Base-by-base conservation (phyloP, 495 filamentous ascomycete genomes). In the Penicillium diatomitis region DNA sequence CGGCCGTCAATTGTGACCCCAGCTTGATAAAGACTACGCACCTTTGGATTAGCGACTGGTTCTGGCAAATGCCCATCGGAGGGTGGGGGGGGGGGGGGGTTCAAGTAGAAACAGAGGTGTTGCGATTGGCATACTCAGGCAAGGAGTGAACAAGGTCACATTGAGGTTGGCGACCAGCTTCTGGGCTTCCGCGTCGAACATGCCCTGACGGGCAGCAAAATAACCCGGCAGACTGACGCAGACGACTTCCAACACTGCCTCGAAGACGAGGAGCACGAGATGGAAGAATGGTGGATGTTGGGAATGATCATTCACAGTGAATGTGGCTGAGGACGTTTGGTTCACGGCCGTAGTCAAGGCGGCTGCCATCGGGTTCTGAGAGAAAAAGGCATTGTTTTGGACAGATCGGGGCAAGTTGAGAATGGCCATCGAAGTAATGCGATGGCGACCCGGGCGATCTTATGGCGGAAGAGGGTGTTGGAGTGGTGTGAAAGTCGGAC, bases 201-300 rank as follows among this genome's bases (percentile, higher is more conserved):
- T 84, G 62, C 94, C 94, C 56, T 85, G 73, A 39, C 84, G 75
- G 12, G 92, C 92, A 44, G 95, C 82, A 56, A 97, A 83, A 62
- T 96, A 98, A n/a, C 92, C 92, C 2, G 94, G 94, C 49, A 96
- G 67, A 64, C 84, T 88, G 58, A 98, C 92, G 66, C 90, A 97
- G 35, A 97, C 82, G 2, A 98, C 92, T 62, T 98, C 91, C 57
- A 97, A 67, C 27, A 98, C 91, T 9, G 92, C 92, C 66, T 95
- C 94, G 60, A 96, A 96, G 49, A 98, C 90, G 35, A 98, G 81
- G 6, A 95, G 76, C 30, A 86, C 70, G 30, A 98, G 74, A 56
- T 90, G 80, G 46, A 77, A 75, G 50, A 97, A 78, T 27, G 87
- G 74, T 2, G 82, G 81, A 53, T 85, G 81, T 48, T 69, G 75